Evolutionary conservation across 2,329 filamentous ascomycete genomes (phyloP), one percentile per base, ranked within the genome.

Genomic region (Ophiocordyceps robertsii): DNA sequence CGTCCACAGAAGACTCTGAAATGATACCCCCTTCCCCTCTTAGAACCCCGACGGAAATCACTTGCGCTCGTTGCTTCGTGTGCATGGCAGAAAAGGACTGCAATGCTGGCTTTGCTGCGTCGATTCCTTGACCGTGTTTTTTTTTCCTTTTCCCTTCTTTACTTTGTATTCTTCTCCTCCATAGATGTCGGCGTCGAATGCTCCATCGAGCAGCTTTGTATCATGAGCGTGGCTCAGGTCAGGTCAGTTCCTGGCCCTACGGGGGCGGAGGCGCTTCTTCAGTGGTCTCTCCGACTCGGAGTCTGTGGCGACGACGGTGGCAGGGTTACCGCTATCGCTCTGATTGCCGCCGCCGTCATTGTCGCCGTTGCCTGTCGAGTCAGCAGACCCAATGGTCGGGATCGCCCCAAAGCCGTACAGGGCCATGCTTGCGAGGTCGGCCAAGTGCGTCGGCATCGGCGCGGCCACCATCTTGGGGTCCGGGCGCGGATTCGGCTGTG

Each of bases 391-490:
- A 3, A 49, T 44, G 10, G 47, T 51, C 11, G 47, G 46, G 17
- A 51, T 51, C 24, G 49, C 49, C 9, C 46, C 49, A 30, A 49
- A 51, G 27, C 49, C 49, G 39, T 32, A 48, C 46, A 49, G 40
- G 29, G 38, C 40, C 30, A 48, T 14, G 29, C 40, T 38, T 19
- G 42, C 35, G 7, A 47, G 40, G 16, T 43, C 30, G 37, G 43
- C 6, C 4, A 40, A 24, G 1, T 24, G 19, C 17, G 37, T 9
- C 17, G 44, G 49, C 40, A 45, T 38, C 31, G 42, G 43, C 9
- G 42, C 46, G 8, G 43, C 42, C 39, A 49, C 47, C 49, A 51
- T 49, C 30, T 41, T 35, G 6, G 45, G 44, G 4, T 43, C 44
- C 8, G 46, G 46, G 13, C 46, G 41, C 32, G 43, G 29, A 14